Evolutionary conservation across 345 rosid species (phyloP), one percentile per base, ranked within the genome.

Genomic region (Heritiera littoralis): DNA sequence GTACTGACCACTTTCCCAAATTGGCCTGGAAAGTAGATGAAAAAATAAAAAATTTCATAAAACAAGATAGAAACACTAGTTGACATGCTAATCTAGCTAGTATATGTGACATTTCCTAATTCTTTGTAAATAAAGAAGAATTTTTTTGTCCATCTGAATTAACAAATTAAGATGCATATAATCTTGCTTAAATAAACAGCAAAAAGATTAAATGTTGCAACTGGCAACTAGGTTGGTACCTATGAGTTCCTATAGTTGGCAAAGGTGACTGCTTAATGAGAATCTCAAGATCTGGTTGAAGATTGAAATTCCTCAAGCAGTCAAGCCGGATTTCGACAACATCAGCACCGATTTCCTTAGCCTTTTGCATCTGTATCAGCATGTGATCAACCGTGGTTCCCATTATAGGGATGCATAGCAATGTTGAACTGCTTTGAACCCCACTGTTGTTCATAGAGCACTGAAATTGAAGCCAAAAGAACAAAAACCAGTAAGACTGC

Each of bases 401-500:
- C 85, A 83, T 83, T 46, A 87, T 45, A 64, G 88, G 89, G 11
- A 86, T 85, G 71, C 89, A 87, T 45, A 87, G 84, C 85, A 85
- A 75, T n/a, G 88, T 87, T 40, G 87, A 85, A 56, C 85, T 81
- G 76, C 85, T 83, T 59, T 68, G 45, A 30, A 76, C 58, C 18
- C 77, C 85, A 28, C 75, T 28, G 43, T 58, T 79, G 38, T 81
- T 83, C 46, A 35, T 20, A 59, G 64, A 59, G 1, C 35, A 59
- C 64, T 59, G 20, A 59, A 59, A 23, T 3, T 59, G 32, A n/a
- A 56, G 28, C 23, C 61, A 58, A 58, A 58, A 58, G 30, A 58
- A 58, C 63, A n/a, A 20, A 58, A 58, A 20, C 23, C 10, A 58
- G n/a, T 20, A 58, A 20, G 30, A n/a, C 30, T 58, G 30, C 63